Evolutionary conservation across 495 filamentous ascomycete genomes (phyloP).

Genomic region (Trichocladium antarcticum): DNA sequence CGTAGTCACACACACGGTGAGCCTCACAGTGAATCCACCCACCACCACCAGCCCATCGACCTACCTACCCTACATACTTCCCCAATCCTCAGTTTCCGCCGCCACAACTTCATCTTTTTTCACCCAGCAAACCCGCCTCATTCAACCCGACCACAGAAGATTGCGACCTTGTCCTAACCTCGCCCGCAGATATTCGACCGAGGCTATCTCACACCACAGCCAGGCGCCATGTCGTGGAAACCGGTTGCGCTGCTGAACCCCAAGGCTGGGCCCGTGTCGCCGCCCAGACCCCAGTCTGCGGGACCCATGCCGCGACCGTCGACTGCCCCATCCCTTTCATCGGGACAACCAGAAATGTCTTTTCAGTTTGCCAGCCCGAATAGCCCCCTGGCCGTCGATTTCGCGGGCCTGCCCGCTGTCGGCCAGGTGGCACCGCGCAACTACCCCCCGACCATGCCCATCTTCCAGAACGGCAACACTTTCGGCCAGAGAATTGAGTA

Average conservation of each 20-base stretch:
- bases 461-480: slow-evolving; percentile 25
- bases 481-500: slow-evolving; percentile 49
- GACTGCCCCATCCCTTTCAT: background rate
- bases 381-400: slow-evolving; percentile 13
- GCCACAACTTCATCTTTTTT: background rate
- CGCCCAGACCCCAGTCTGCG: slow-evolving; percentile 11
- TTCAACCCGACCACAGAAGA: background rate
- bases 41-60: background rate
- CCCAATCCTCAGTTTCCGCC: too few species aligned
- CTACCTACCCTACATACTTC: background rate
- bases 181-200: background rate
- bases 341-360: slow-evolving; percentile 6
- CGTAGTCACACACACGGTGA: background rate
- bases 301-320: slow-evolving; percentile 1
- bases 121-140: background rate
- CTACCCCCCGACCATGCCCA: slow-evolving; percentile 11
- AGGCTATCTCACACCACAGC: background rate
- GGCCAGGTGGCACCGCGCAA: background rate
- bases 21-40: background rate
- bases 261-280: slow-evolving; percentile 7
- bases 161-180: background rate
- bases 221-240: slow-evolving; percentile 20
- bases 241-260: slow-evolving; percentile 22
- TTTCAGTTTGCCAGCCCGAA: slow-evolving; percentile 38
- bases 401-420: slow-evolving; percentile 9